Base-by-base conservation (phyloP, 768 basidiomycete genomes). In the Amyloporia xantha region DNA sequence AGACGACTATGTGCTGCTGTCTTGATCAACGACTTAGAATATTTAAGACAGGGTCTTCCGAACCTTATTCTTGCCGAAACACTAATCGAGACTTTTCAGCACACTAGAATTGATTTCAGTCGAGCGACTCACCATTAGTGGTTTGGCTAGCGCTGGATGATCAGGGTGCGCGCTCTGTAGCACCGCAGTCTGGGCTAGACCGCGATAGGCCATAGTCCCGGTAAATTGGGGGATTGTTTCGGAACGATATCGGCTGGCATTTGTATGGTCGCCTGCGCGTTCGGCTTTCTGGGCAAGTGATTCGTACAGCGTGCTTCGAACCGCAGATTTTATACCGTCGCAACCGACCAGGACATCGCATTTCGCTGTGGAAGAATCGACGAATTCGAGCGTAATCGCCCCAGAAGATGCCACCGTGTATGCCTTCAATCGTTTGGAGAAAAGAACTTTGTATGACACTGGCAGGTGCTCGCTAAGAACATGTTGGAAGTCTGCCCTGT, bases 191-290 rank as follows among this genome's bases (percentile, higher is more conserved):
- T 73, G 66, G 48, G 86, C 75, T n/a, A 84, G 60, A 2, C 77
- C 65, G 44, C 83, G 76, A 61, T 85, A 86, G 1, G 76, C 75
- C 51, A 72, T 66, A 1, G 66, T 70, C 2, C 85, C 85, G 53
- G 75, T 78, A 77, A 79, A 86, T 2, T 68, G 58, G 2, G 81
- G 78, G 10, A 78, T 71, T 30, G 74, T 70, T 24, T 71, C 64
- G 2, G 17, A 47, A 47, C 70, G 59, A 27, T 71, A 60, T 47
- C 64, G 68, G 30, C 65, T 59, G 10, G 73, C 75, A 45, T 74
- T 71, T 47, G 65, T 55, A 50, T 53, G 58, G 30, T 63, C 59
- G 7, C 67, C 66, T 2, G 65, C 67, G 51, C 69, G 68, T 56
- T 73, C 72, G 2, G 55, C 60, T 2, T 54, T 44, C 47, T 66